Percentiles rank a stretch among this genome's conserved stretches.
phyloP scores from a whole-genome alignment of 2,329 filamentous ascomycete genomes.

The Xylariaceae sp. region DNA sequence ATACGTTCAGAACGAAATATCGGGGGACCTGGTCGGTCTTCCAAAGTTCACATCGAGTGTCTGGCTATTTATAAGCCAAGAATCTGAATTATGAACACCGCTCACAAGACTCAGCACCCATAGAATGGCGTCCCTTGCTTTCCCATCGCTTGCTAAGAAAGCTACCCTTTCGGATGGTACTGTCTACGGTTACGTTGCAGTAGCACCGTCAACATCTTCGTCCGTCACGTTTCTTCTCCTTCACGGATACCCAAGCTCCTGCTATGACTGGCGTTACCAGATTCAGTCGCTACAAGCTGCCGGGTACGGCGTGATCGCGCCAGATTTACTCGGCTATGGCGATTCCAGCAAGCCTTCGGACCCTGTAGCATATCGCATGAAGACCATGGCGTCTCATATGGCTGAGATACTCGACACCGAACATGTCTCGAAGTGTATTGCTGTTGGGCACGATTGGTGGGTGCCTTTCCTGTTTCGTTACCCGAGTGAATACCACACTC shows the following conservation, averaged over 20 bases:
- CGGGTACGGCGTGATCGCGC: slow-evolving; percentile 4
- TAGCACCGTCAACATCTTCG: slow-evolving; percentile 1
- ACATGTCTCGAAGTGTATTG: neutral
- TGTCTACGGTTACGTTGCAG: slow-evolving; percentile 6
- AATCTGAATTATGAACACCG: no score
- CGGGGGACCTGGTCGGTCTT: no score
- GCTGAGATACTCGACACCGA: slow-evolving; percentile 5
- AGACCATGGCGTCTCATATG: slow-evolving; percentile 4
- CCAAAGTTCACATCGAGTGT: no score
- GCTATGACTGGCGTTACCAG: slow-evolving; percentile 4
- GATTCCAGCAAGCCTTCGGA: slow-evolving; percentile 4
- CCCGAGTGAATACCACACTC: slow-evolving; percentile 3
- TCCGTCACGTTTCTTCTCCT: slow-evolving; percentile 4
- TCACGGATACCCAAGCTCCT: slow-evolving; percentile 4
- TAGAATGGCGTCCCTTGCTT: no score
- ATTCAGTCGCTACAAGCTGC: neutral
- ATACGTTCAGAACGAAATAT: no score
- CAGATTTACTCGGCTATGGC: slow-evolving; percentile 6
- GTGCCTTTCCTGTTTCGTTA: slow-evolving; percentile 1
- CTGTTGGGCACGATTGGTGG: slow-evolving; percentile 7
- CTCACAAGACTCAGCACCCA: no score
- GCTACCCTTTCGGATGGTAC: slow-evolving; percentile 1
- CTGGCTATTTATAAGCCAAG: no score
- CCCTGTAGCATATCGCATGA: slow-evolving; percentile 2
- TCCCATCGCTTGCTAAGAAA: neutral